Evolutionary conservation across 805 yeast species (phyloP).

Genomic region (Limtongia smithiae): DNA sequence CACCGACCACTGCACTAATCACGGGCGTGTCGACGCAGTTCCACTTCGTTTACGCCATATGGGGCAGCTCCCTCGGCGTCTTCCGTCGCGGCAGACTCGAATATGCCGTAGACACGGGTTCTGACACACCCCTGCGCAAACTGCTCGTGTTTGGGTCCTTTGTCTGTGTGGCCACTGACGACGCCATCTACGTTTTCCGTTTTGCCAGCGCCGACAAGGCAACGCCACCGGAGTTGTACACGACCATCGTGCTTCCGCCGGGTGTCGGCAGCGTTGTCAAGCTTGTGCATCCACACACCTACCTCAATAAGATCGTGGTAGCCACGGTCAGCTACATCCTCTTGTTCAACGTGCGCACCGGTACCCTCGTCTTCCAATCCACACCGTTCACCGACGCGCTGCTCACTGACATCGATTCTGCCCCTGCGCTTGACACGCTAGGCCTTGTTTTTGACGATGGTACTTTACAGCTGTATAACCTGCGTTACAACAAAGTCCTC

Average conservation of each 20-base stretch:
- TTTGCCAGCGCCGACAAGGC: conserved; percentile 42
- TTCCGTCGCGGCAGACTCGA: conserved; percentile 77
- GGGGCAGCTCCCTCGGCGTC: conserved; percentile 67
- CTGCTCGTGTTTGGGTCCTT: conserved; percentile 73
- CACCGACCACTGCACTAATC: conserved; percentile 67
- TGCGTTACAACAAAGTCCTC: conserved; percentile 58
- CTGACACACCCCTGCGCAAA: conserved; percentile 34
- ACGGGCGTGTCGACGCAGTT: conserved; percentile 72
- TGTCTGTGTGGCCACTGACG: conserved; percentile 54
- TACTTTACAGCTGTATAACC: conserved; percentile 58
- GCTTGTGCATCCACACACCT: conserved; percentile 81
- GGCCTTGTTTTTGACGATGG: conserved; percentile 77
- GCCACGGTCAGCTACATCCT: conserved; percentile 34
- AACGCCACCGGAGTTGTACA: conserved; percentile 55
- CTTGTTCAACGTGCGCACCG: conserved; percentile 72
- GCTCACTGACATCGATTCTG: conserved; percentile 67
- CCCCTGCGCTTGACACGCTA: conserved; percentile 82
- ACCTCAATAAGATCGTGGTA: conserved; percentile 80
- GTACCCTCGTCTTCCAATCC: conserved; percentile 61
- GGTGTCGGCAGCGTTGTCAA: conserved; percentile 70
- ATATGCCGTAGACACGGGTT: conserved; percentile 42
- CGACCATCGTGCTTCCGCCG: conserved; percentile 55
- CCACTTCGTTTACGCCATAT: conserved; percentile 78
- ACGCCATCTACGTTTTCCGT: conserved; percentile 49
- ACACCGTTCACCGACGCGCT: conserved; percentile 45